Conservation (phyloP, 1,284 basidiomycete genomes). For the Cryptococcus amylolentus region DNA sequence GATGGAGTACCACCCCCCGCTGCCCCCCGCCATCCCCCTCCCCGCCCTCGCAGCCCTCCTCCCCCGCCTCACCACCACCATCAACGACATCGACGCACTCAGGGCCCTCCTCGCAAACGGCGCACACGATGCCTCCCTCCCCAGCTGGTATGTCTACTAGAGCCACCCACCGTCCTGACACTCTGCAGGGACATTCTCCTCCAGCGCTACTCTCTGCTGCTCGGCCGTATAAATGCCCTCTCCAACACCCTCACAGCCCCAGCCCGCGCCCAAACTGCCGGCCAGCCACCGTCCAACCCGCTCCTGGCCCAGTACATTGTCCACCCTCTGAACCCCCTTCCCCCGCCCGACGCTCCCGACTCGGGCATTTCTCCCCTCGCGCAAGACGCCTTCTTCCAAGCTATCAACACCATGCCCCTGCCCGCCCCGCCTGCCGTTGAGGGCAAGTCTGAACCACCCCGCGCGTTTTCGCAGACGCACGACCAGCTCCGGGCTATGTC, state of each 20-base stretch:
- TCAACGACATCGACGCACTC: constrained; percentile 44
- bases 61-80: constrained; percentile 38
- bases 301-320: constrained; percentile 27
- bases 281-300: constrained; percentile 5
- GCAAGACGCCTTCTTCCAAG: constrained; percentile 36
- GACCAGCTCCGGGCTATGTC: constrained; percentile 20
- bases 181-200: constrained; percentile 35
- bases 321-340: constrained; percentile 38
- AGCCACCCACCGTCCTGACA: background rate
- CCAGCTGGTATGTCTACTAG: constrained; percentile 34
- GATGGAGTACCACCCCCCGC: constrained; percentile 18
- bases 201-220: constrained; percentile 39
- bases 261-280: background rate
- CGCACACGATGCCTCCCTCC: constrained; percentile 31
- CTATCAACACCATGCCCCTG: constrained; percentile 24
- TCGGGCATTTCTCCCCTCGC: constrained; percentile 22
- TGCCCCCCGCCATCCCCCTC: constrained; percentile 28
- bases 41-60: constrained; percentile 32
- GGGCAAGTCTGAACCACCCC: background rate
- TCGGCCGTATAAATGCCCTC: constrained; percentile 36
- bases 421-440: constrained; percentile 6
- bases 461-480: background rate
- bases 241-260: constrained; percentile 24
- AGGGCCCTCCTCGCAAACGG: constrained; percentile 31
- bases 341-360: background rate